Evolutionary conservation across 768 basidiomycete genomes (phyloP).

Genomic region (Hemileccinum rubropunctum): DNA sequence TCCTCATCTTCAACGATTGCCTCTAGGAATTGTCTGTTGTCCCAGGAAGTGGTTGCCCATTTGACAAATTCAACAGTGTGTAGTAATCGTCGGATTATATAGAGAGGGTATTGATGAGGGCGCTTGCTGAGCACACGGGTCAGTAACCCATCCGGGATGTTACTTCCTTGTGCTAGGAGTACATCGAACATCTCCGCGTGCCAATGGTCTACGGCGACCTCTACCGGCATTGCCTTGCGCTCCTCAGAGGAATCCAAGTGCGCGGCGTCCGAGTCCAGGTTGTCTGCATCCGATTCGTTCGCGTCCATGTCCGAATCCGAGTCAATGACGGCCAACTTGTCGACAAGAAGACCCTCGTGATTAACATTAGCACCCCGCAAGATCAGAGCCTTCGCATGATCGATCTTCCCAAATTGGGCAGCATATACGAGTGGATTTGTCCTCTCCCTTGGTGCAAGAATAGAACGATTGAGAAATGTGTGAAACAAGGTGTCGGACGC

Average conservation of each 20-base stretch:
- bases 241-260: not conserved
- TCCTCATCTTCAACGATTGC: not conserved
- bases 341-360: not conserved
- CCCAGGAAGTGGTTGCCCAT: not conserved
- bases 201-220: constrained; percentile 7
- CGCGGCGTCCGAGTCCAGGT: not conserved
- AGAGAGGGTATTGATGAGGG: not conserved
- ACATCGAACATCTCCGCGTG: not conserved
- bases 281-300: not conserved
- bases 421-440: constrained; percentile 10
- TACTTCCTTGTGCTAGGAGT: not conserved
- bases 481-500: not conserved
- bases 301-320: too few relatives aligned
- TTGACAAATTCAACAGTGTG: not conserved
- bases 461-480: not conserved
- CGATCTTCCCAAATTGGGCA: not conserved
- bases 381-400: not conserved
- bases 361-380: not conserved
- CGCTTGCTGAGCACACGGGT: not conserved
- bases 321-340: not conserved
- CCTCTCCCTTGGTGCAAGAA: not conserved
- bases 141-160: not conserved
- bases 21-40: constrained; percentile 1
- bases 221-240: not conserved
- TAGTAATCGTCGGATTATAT: not conserved